Evolutionary conservation across 495 filamentous ascomycete genomes (phyloP).

Genomic region (Talaromyces adpressus): DNA sequence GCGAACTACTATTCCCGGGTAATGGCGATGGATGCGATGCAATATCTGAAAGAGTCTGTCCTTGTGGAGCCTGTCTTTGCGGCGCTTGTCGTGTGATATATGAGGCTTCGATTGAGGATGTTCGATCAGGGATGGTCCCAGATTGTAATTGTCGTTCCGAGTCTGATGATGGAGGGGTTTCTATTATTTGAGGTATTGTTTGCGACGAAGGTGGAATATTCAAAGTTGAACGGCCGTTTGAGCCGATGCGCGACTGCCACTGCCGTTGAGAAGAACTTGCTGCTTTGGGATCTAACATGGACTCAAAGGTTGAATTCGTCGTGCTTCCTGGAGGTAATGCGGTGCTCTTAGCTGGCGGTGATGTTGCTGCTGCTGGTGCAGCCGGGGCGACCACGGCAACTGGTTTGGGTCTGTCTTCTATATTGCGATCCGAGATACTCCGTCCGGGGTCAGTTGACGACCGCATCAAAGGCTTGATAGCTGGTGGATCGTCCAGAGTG

Average conservation of each 20-base stretch:
- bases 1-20: slow-evolving; percentile 56
- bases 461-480: slow-evolving; percentile 51
- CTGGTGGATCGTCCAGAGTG: slow-evolving; percentile 38
- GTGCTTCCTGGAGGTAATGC: slow-evolving; percentile 16
- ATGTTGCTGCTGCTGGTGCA: slow-evolving; percentile 15
- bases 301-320: slow-evolving; percentile 21
- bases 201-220: slow-evolving; percentile 28
- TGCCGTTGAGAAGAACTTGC: slow-evolving; percentile 23
- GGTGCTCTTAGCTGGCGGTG: slow-evolving; percentile 14
- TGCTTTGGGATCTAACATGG: slow-evolving; percentile 21
- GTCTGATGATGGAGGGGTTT: slow-evolving; percentile 54
- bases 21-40: slow-evolving; percentile 56
- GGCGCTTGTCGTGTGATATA: slow-evolving; percentile 4
- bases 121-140: slow-evolving; percentile 37
- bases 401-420: not conserved
- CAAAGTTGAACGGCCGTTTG: slow-evolving; percentile 41
- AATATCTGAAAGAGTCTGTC: slow-evolving; percentile 53
- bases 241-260: slow-evolving; percentile 37
- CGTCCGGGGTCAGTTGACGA: slow-evolving; percentile 73
- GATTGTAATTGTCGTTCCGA: slow-evolving; percentile 18
- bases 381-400: slow-evolving; percentile 14
- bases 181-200: slow-evolving; percentile 60
- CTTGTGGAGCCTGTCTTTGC: slow-evolving; percentile 11
- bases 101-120: slow-evolving; percentile 47
- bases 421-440: slow-evolving; percentile 10